These are phyloP conservation scores for Atalantia buxifolia DNA, from an alignment of 345 rosid species.

Conservation along the genomic window DNA sequence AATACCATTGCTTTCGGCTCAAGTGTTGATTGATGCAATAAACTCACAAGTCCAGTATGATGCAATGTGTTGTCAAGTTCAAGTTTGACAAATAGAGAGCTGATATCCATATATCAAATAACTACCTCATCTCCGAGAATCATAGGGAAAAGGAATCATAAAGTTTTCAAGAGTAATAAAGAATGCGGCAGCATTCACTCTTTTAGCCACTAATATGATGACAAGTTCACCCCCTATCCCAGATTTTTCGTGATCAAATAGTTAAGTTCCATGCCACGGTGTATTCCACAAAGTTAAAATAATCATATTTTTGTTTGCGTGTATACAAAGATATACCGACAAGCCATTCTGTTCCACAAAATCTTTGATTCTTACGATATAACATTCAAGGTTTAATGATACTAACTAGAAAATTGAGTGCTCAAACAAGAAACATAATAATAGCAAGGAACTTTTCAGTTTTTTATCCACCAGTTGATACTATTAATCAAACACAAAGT, in stretches of 20 bases:
- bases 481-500: background rate
- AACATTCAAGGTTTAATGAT: slow-evolving; percentile 28
- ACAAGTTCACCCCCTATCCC: slow-evolving; percentile 3
- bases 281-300: slow-evolving; percentile 25
- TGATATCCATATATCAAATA: slow-evolving; percentile 12
- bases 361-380: slow-evolving; percentile 13
- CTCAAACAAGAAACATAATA: slow-evolving; percentile 3
- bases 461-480: background rate
- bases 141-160: slow-evolving; percentile 11
- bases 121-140: slow-evolving; percentile 23
- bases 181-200: slow-evolving; percentile 5
- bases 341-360: slow-evolving; percentile 10
- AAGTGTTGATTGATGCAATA: slow-evolving; percentile 37
- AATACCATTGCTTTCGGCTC: slow-evolving; percentile 44
- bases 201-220: slow-evolving; percentile 17
- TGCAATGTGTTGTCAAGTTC: slow-evolving; percentile 21
- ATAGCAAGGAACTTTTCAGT: background rate
- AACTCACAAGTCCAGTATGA: slow-evolving; percentile 31
- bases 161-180: slow-evolving; percentile 21
- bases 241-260: slow-evolving; percentile 13
- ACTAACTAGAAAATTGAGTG: slow-evolving; percentile 2
- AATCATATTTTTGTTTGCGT: slow-evolving; percentile 13
- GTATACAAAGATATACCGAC: slow-evolving; percentile 22
- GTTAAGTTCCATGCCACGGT: slow-evolving; percentile 16
- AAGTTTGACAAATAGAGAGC: slow-evolving; percentile 17